phyloP scores from a whole-genome alignment of 1,139 yeast genomes.

The Saccharomyces pastorianus region DNA sequence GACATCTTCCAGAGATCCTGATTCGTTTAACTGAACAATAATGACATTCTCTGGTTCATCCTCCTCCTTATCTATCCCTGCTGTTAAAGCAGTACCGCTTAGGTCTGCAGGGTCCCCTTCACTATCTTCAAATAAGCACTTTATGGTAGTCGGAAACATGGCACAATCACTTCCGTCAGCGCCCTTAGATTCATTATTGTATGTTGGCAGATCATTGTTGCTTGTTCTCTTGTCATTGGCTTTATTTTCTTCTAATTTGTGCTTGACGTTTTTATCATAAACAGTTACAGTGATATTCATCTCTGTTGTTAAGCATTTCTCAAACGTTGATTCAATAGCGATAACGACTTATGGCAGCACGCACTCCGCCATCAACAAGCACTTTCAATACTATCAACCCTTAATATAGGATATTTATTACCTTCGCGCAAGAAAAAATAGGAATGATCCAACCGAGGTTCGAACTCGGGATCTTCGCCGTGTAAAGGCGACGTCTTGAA shows the following conservation, averaged over 20 bases:
- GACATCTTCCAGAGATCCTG: slow-evolving; percentile 20
- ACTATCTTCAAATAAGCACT: slow-evolving; percentile 30
- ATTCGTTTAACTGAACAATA: slow-evolving; percentile 27
- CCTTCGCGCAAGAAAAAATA: no score
- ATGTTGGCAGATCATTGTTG: slow-evolving; percentile 2
- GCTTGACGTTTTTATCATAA: slow-evolving; percentile 14
- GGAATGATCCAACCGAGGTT: slow-evolving; percentile 32
- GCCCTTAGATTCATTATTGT: slow-evolving; percentile 4
- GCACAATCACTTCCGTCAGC: slow-evolving; percentile 12
- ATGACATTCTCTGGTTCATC: slow-evolving; percentile 29
- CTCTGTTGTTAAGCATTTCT: slow-evolving; percentile 7
- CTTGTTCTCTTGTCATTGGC: neutral
- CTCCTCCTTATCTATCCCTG: slow-evolving; percentile 4
- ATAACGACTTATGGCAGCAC: neutral
- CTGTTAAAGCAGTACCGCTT: neutral
- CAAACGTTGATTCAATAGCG: neutral
- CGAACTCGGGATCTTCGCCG: slow-evolving; percentile 36
- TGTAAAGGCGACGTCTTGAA: slow-evolving; percentile 35
- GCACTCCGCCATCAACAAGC: neutral
- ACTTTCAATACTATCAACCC: neutral
- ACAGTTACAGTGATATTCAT: slow-evolving; percentile 9
- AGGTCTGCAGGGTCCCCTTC: slow-evolving; percentile 12
- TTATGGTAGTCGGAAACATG: slow-evolving; percentile 27
- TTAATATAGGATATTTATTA: neutral
- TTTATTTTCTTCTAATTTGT: neutral